phyloP scores from a whole-genome alignment of 345 rosid genomes.

The Salix dunnii region DNA sequence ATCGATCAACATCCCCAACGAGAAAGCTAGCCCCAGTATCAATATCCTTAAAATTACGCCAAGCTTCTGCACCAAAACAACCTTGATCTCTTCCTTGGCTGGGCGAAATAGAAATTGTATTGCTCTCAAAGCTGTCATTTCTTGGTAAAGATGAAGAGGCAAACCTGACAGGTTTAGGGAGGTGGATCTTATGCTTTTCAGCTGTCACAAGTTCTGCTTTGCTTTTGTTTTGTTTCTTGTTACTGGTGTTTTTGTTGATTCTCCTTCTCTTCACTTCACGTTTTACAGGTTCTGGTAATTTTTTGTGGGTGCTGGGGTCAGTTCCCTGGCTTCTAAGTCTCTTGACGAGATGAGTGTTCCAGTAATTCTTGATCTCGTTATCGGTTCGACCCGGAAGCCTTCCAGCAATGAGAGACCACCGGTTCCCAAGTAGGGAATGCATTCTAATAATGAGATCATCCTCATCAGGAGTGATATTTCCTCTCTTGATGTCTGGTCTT shows the following conservation, averaged over 20 bases:
- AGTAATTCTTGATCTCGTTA: constrained; percentile 68
- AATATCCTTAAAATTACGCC: constrained; percentile 3
- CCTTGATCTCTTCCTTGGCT: constrained; percentile 21
- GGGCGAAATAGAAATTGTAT: constrained; percentile 2
- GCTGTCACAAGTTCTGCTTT: background rate
- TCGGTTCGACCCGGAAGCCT: constrained; percentile 67
- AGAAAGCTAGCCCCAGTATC: constrained; percentile 18
- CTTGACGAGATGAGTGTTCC: constrained; percentile 57
- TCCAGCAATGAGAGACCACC: constrained; percentile 68
- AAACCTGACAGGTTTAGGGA: constrained; percentile 45
- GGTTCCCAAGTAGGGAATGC: constrained; percentile 55
- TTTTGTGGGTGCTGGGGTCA: constrained; percentile 34
- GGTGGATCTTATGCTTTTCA: constrained; percentile 39
- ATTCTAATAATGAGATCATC: constrained; percentile 56
- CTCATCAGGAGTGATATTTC: constrained; percentile 50
- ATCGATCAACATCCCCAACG: constrained; percentile 9
- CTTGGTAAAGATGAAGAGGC: constrained; percentile 27
- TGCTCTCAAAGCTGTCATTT: constrained; percentile 32
- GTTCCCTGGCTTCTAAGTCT: constrained; percentile 31
- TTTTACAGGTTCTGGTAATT: constrained; percentile 9
- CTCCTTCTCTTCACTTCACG: constrained; percentile 5
- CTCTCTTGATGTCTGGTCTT: constrained; percentile 62
- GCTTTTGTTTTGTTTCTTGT: constrained; percentile 10
- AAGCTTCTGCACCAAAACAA: constrained; percentile 1
- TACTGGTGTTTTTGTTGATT: background rate